Evolutionary conservation across 2,329 filamentous ascomycete genomes (phyloP).

Genomic region (Pseudogymnoascus sp.): DNA sequence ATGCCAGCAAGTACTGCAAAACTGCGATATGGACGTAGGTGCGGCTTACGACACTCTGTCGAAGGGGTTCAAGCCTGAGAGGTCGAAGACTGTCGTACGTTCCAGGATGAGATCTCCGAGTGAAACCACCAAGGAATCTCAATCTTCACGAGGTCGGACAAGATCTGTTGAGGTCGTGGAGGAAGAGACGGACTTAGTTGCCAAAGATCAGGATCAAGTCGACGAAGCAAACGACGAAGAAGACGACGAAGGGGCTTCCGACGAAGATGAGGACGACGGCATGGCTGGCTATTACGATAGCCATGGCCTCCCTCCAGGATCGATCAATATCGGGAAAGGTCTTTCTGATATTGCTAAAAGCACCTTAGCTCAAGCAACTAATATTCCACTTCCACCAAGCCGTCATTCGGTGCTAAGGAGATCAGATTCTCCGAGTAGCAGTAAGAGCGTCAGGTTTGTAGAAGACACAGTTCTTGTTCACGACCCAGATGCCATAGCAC

Average conservation of each 20-base stretch:
- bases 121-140: not conserved
- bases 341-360: slow-evolving; percentile 21
- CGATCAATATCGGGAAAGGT: slow-evolving; percentile 25
- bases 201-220: slow-evolving; percentile 23
- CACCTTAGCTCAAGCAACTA: slow-evolving; percentile 10
- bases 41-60: slow-evolving; percentile 25
- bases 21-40: slow-evolving; percentile 22
- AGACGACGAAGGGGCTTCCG: slow-evolving; percentile 18
- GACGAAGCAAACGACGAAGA: slow-evolving; percentile 13
- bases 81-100: slow-evolving; percentile 21
- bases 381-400: slow-evolving; percentile 10
- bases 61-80: slow-evolving; percentile 22
- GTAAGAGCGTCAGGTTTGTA: slow-evolving; percentile 24
- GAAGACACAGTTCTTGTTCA: slow-evolving; percentile 15
- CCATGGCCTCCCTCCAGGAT: slow-evolving; percentile 26
- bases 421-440: slow-evolving; percentile 17
- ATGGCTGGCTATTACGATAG: slow-evolving; percentile 27
- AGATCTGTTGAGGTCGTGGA: not conserved
- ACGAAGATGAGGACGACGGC: slow-evolving; percentile 21
- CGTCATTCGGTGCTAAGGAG: slow-evolving; percentile 13
- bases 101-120: slow-evolving; percentile 11
- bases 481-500: slow-evolving; percentile 22
- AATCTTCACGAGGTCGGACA: not conserved
- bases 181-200: not conserved
- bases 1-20: slow-evolving; percentile 24